These are phyloP conservation scores for Plasmodium gaboni DNA, from an alignment of 169 alveolate genomes.

Conservation along the genomic window DNA sequence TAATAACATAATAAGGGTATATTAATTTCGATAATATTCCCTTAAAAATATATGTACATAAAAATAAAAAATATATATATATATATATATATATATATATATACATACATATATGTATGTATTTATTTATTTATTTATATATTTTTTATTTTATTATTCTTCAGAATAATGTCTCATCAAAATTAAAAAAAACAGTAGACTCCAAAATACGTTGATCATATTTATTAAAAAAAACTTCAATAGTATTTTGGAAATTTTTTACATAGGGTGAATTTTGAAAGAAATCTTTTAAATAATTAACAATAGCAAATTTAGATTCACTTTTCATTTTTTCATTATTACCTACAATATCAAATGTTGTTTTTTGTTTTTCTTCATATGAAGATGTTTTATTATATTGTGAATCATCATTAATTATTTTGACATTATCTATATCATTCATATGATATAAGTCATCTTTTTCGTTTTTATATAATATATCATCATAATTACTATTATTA, in stretches of 20 bases:
- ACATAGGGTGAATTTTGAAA: slow-evolving; percentile 57
- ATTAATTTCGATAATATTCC: slow-evolving; percentile 68
- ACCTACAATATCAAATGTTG: slow-evolving; percentile 23
- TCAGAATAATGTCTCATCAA: slow-evolving; percentile 65
- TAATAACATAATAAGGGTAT: background rate
- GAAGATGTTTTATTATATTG: background rate
- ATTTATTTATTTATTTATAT: background rate
- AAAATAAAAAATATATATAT: too few relatives aligned
- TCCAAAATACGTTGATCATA: slow-evolving; percentile 73
- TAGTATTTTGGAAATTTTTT: slow-evolving; percentile 27
- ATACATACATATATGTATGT: background rate
- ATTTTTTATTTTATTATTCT: background rate
- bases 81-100: background rate
- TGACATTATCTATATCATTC: slow-evolving; percentile 4
- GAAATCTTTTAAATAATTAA: slow-evolving; percentile 44
- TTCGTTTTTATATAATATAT: too few relatives aligned
- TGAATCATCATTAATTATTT: background rate
- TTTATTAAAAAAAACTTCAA: slow-evolving; percentile 70
- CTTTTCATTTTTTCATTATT: slow-evolving; percentile 53
- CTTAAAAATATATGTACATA: background rate
- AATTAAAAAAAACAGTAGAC: slow-evolving; percentile 71
- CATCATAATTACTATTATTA: background rate
- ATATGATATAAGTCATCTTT: background rate
- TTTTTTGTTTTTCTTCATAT: background rate
- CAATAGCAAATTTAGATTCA: slow-evolving; percentile 47